Evolutionary conservation across 257 asterid species (phyloP), one percentile per base, ranked within the genome.

Genomic region (Solanum okadae): DNA sequence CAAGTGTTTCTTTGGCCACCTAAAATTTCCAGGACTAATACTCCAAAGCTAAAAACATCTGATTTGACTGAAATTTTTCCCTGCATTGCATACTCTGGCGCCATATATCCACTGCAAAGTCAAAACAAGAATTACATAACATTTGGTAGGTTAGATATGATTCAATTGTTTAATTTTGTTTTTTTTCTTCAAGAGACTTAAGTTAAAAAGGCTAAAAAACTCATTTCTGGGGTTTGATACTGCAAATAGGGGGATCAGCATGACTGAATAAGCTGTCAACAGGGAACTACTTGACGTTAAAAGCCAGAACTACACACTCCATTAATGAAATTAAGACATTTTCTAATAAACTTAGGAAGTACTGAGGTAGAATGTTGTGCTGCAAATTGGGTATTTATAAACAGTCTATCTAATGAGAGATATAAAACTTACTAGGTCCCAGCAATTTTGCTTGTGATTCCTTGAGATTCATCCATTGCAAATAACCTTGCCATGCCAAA

Each of bases 41-140:
- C 89, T 5, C 90, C 92, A 81, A 90, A 88, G 40, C 90, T 82
- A 25, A 71, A 90, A 13, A 88, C 90, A 44, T 88, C 90, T 31
- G 89, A 90, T 25, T 90, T 88, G 4, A 88, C 75, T 2, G 90
- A 88, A 9, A 88, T 33, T 14, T 71, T 23, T 1, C 90, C 89
- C 6, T 73, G 88, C 15, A 56, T 56, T 35, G 38, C 38, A 35
- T 35, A 35, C 38, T 35, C 77, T 8, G 92, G 90, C 2, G 88
- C 61, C 89, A 90, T 90, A 77, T 90, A 88, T 23, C 90, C 92
- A 34, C 89, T 90, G 35, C 52, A 44, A 86, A 13, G 10, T 23
- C 46, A 42, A 42, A 42, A 78, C 83, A 76, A n/a, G 59, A 38
- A 13, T 67, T 67, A 67, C 73, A 20, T 59, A 59, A 59, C 67